These are phyloP conservation scores for Naganishia vishniacii DNA, from an alignment of 768 basidiomycete genomes.

Conservation along the genomic window DNA sequence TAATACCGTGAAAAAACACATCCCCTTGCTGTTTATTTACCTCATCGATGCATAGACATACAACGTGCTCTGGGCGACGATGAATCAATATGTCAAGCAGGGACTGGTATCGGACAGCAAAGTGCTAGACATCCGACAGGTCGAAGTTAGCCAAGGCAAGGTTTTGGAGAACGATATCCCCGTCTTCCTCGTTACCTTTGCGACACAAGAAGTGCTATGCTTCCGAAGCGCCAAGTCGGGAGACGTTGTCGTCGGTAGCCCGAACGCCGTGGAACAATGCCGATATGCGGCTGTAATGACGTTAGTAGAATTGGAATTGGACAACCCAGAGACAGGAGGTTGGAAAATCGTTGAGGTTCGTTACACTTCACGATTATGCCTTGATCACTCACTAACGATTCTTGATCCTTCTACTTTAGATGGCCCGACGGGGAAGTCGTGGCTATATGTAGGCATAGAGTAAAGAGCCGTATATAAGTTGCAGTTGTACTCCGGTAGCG, in stretches of 20 bases:
- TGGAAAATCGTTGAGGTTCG: slow-evolving; percentile 94
- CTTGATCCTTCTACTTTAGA: not conserved
- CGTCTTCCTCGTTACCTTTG: slow-evolving; percentile 83
- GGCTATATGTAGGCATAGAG: slow-evolving; percentile 6
- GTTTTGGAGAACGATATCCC: slow-evolving; percentile 82
- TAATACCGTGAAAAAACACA: slow-evolving; percentile 21
- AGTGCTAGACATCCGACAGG: slow-evolving; percentile 92
- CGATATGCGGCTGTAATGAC: slow-evolving; percentile 88
- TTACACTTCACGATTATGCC: not conserved
- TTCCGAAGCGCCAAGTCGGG: slow-evolving; percentile 84
- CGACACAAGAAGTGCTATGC: slow-evolving; percentile 85
- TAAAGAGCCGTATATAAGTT: not conserved
- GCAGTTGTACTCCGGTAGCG: slow-evolving; percentile 10
- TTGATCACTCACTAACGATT: not conserved
- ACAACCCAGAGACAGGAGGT: slow-evolving; percentile 88
- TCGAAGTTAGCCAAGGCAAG: slow-evolving; percentile 80
- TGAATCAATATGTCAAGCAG: slow-evolving; percentile 86
- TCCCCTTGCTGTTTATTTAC: not conserved
- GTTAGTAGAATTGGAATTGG: slow-evolving; percentile 76
- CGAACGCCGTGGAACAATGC: slow-evolving; percentile 86
- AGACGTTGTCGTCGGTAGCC: slow-evolving; percentile 80
- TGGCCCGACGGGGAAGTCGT: slow-evolving; percentile 24
- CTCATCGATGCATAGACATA: slow-evolving; percentile 62
- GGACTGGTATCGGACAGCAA: slow-evolving; percentile 88
- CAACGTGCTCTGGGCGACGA: slow-evolving; percentile 96